Percentiles rank a stretch among this genome's conserved stretches.
phyloP scores from a whole-genome alignment of 202 grass and related monocot genomes.

The Brachypodium distachyon region DNA sequence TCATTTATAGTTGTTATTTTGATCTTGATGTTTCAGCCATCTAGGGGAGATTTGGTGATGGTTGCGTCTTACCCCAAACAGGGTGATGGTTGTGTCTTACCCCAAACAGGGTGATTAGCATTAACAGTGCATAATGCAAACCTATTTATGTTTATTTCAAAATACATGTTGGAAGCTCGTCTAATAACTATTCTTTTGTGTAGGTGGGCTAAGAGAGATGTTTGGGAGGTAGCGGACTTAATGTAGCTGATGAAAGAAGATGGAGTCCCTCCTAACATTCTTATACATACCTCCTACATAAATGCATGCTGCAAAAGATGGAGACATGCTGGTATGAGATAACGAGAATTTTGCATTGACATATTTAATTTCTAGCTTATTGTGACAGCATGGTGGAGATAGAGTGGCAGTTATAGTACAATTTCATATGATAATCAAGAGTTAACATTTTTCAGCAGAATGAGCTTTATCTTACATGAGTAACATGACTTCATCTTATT shows the following conservation, averaged over 20 bases:
- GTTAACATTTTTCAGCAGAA: background rate
- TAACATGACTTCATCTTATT: background rate
- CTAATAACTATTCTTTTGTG: conserved; percentile 9
- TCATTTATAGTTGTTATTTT: background rate
- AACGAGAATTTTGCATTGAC: conserved; percentile 8
- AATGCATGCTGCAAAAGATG: conserved; percentile 88
- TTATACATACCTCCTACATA: conserved; percentile 94
- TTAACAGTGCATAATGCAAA: conserved; percentile 16
- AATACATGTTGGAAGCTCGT: background rate
- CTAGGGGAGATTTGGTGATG: conserved; percentile 88
- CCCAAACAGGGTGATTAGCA: conserved; percentile 99
- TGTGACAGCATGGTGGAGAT: background rate
- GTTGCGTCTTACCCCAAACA: conserved; percentile 90
- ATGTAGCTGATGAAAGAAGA: conserved; percentile 97
- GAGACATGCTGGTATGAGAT: conserved; percentile 83
- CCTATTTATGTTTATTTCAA: background rate
- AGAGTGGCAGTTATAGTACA: background rate
- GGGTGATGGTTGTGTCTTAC: too few relatives aligned
- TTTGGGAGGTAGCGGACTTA: conserved; percentile 93
- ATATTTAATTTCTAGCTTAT: conserved; percentile 14
- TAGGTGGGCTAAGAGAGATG: conserved; percentile 98
- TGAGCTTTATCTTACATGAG: too few relatives aligned
- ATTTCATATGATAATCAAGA: background rate
- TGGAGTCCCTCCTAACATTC: conserved; percentile 79
- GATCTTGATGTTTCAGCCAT: conserved; percentile 68